Conservation (phyloP, 768 basidiomycete species). For the Russula lepida region DNA sequence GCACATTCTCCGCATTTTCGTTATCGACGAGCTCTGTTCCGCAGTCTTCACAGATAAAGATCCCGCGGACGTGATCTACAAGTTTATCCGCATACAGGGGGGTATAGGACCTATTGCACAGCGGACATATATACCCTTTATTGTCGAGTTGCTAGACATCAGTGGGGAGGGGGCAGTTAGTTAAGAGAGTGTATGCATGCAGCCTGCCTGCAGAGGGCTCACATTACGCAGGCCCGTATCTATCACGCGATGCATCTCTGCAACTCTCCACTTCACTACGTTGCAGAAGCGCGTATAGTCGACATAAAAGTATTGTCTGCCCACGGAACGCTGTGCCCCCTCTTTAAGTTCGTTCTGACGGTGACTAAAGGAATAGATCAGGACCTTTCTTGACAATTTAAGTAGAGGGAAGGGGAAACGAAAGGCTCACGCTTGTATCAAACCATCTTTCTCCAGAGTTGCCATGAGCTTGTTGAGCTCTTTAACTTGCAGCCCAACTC, state of each 20-base stretch:
- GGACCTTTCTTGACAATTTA: background rate
- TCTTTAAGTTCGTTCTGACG: slow-evolving; percentile 90
- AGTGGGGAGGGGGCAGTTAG: background rate
- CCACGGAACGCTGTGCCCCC: slow-evolving; percentile 78
- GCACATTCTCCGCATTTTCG: slow-evolving; percentile 78
- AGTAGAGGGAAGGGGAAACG: background rate
- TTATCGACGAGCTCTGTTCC: slow-evolving; percentile 82
- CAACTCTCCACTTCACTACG: slow-evolving; percentile 95
- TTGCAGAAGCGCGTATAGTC: slow-evolving; percentile 94
- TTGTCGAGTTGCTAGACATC: slow-evolving; percentile 78
- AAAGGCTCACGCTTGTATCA: slow-evolving; percentile 63
- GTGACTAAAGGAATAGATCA: slow-evolving; percentile 41
- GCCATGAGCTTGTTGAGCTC: slow-evolving; percentile 88
- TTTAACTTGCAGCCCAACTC: slow-evolving; percentile 83
- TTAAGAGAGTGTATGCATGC: background rate
- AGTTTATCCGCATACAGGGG: slow-evolving; percentile 80
- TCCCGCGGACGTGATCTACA: slow-evolving; percentile 57
- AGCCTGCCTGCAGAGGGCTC: slow-evolving; percentile 20
- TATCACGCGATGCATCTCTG: slow-evolving; percentile 84
- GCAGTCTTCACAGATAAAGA: slow-evolving; percentile 84
- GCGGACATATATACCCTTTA: slow-evolving; percentile 94
- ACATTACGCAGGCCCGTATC: slow-evolving; percentile 88
- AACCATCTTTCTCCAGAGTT: slow-evolving; percentile 64
- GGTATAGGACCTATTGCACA: slow-evolving; percentile 76
- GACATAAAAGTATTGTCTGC: slow-evolving; percentile 92